Evolutionary conservation across 345 rosid genomes (phyloP).

Genomic region (Eucalyptus microcorys): DNA sequence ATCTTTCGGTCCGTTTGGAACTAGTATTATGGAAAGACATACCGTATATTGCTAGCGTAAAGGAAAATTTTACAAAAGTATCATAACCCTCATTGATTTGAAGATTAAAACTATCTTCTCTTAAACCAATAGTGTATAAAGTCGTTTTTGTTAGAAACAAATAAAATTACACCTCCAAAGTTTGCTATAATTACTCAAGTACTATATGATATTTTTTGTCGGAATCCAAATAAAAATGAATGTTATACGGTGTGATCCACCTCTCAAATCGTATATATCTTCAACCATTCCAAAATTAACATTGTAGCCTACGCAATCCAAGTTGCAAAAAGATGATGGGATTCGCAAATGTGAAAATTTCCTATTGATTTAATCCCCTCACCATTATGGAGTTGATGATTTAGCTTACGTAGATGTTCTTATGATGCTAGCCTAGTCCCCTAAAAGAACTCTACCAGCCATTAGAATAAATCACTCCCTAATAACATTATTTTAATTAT

Average conservation of each 20-base stretch:
- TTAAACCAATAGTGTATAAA: not conserved
- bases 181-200: not conserved
- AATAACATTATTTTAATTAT: not conserved
- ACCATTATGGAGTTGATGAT: not conserved
- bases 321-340: not conserved
- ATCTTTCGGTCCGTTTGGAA: not conserved
- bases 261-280: not conserved
- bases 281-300: not conserved
- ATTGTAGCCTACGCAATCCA: not conserved
- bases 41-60: accelerated
- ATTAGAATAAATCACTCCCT: not conserved
- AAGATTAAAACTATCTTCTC: not conserved
- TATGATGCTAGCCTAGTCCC: not conserved
- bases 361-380: not conserved
- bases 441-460: not conserved
- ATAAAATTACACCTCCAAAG: not conserved
- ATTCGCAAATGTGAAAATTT: not conserved
- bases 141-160: not conserved
- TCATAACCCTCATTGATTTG: not conserved
- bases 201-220: not conserved
- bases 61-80: not conserved
- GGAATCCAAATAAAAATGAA: not conserved
- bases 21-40: not conserved
- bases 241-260: not conserved
- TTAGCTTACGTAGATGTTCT: not conserved